Evolutionary conservation across 2,329 filamentous ascomycete genomes (phyloP), one percentile per base, ranked within the genome.

Genomic region (Periconia sp.): DNA sequence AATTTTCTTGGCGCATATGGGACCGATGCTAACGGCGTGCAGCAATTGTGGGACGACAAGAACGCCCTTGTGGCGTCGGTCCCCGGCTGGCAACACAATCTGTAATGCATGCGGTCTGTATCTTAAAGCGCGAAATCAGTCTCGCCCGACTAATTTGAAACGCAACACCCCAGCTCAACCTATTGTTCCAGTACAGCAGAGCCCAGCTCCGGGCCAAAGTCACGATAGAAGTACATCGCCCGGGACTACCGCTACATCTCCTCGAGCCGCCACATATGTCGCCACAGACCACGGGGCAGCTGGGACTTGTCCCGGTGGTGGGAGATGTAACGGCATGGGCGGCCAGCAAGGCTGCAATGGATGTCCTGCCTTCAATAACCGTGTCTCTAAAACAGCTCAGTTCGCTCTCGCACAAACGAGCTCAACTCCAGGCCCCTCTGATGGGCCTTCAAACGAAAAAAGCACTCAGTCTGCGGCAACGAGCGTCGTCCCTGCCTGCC

Each of bases 61-160:
- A 68, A 99, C 94, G 33, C 94, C 94, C 17, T 74, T 99, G 25
- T 99, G 94, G 94, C 84, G 94, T 66, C 84, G 94, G 63, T 96
- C 92, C 12, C 92, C 92, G 0, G 86, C 92, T 60, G 94, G 94
- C 21, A 88, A 90, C 40, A 96, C 91, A 19, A 97, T 99, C 47
- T 99, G 94, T 74, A 99, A 99, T 72, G 94, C 94, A 5, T 99
- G 94, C 65, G 94, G 94, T 29, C 79, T 99, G 12, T 99, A 99
- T 69, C 78, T 89, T 50, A 97, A 97, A 70, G 92, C 92, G 8
- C 84, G 94, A 55, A 97, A 97, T 66, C 88, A 92, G 50, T 85
- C 89, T 57, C 84, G 94, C 36, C 94, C 94, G 11, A 94, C 90
- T 5, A 96, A 91, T 59, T 76, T 96, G 44, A 96, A 95, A 73